A percentile compares a stretch with the other conserved stretches of the same genome.
phyloP scores from a whole-genome alignment of 768 basidiomycete genomes.

The Pholiota conissans region DNA sequence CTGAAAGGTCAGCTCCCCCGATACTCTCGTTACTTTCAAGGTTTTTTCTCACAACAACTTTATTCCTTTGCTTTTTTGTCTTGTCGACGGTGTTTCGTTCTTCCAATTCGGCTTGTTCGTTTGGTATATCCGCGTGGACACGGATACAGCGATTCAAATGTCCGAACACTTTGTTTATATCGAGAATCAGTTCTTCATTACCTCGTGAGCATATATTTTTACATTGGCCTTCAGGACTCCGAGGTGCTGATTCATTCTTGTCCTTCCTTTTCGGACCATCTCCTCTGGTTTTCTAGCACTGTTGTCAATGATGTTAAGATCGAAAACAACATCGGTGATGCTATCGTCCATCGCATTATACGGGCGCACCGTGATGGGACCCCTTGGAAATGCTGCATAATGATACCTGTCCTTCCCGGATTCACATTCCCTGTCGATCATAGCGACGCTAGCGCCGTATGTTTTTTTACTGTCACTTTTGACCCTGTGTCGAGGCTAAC shows the following conservation, averaged over 20 bases:
- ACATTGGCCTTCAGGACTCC: not conserved
- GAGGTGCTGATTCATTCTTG: not conserved
- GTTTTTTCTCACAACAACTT: conserved; percentile 7
- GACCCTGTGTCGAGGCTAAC: conserved; percentile 2
- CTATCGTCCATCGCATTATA: conserved; percentile 87
- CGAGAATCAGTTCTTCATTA: conserved; percentile 92
- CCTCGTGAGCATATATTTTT: conserved; percentile 56
- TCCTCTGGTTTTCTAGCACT: conserved; percentile 48
- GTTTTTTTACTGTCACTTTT: conserved; percentile 26
- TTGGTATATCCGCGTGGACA: not conserved
- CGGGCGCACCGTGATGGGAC: conserved; percentile 79
- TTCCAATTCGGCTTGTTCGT: conserved; percentile 2
- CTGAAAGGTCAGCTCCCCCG: conserved; percentile 61
- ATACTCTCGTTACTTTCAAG: conserved; percentile 3
- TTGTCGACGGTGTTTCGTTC: not conserved
- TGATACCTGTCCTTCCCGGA: conserved; percentile 91
- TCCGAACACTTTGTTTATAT: conserved; percentile 99
- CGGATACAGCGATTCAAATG: conserved; percentile 73
- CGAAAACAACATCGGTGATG: conserved; percentile 94
- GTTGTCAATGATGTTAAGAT: conserved; percentile 80
- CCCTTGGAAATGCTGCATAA: conserved; percentile 89
- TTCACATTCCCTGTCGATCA: conserved; percentile 94
- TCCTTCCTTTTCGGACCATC: conserved; percentile 8
- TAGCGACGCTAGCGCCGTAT: conserved; percentile 86
- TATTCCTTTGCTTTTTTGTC: not conserved